phyloP scores from a whole-genome alignment of 495 filamentous ascomycete genomes.

The Annulohypoxylon moriforme region DNA sequence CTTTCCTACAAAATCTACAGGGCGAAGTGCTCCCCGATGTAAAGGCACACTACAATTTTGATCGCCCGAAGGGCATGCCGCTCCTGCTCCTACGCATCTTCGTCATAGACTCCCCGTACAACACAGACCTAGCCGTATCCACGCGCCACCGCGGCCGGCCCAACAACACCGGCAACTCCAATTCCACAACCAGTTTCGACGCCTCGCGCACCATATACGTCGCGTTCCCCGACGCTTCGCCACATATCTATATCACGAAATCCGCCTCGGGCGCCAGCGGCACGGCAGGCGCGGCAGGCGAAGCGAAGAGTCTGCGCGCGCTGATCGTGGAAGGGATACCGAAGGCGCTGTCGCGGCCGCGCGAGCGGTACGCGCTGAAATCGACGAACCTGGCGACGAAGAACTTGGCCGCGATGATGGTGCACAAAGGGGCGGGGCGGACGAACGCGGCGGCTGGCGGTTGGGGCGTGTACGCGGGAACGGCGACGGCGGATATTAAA shows the following conservation, averaged over 20 bases:
- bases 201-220: conserved; percentile 75
- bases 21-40: conserved; percentile 75
- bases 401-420: conserved; percentile 72
- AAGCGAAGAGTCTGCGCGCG: conserved; percentile 72
- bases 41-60: conserved; percentile 82
- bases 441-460: conserved; percentile 77
- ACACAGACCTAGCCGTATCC: conserved; percentile 62
- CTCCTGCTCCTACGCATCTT: conserved; percentile 80
- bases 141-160: conserved; percentile 31
- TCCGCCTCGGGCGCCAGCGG: conserved; percentile 45
- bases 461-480: conserved; percentile 79
- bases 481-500: conserved; percentile 58
- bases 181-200: conserved; percentile 55
- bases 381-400: conserved; percentile 73
- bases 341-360: conserved; percentile 76
- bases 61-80: conserved; percentile 69
- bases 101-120: conserved; percentile 78
- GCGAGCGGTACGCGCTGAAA: conserved; percentile 74
- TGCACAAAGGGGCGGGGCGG: conserved; percentile 72
- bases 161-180: neutral
- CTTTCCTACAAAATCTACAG: conserved; percentile 79
- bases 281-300: conserved; percentile 57
- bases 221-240: conserved; percentile 81
- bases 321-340: conserved; percentile 79
- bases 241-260: conserved; percentile 77